phyloP scores from a whole-genome alignment of 495 filamentous ascomycete genomes.

The Trichoderma virens region DNA sequence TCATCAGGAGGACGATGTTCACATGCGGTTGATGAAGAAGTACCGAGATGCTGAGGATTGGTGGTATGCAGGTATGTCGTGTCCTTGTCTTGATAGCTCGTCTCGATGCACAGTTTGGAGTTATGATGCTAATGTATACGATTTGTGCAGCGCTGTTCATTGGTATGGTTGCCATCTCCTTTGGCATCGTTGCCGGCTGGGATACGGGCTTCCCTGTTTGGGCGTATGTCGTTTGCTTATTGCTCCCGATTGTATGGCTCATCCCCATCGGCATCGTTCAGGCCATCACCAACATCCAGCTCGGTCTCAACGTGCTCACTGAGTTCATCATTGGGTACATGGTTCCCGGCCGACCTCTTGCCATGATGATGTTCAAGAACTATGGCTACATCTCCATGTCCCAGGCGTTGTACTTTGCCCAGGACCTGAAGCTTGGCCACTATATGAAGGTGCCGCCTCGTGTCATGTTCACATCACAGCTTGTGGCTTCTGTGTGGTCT shows the following conservation, averaged over 20 bases:
- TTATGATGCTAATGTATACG: neutral
- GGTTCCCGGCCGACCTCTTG: slow-evolving; percentile 55
- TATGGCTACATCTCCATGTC: slow-evolving; percentile 60
- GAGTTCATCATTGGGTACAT: slow-evolving; percentile 67
- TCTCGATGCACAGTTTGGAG: neutral
- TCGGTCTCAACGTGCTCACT: slow-evolving; percentile 59
- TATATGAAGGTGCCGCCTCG: slow-evolving; percentile 65
- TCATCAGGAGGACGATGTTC: slow-evolving; percentile 58
- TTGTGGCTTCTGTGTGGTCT: slow-evolving; percentile 54
- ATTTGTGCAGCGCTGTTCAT: slow-evolving; percentile 15
- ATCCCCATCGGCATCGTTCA: slow-evolving; percentile 53
- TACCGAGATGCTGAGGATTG: slow-evolving; percentile 48
- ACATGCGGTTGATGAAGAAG: slow-evolving; percentile 54
- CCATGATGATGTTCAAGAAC: slow-evolving; percentile 69
- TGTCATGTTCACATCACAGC: slow-evolving; percentile 58
- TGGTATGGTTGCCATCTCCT: slow-evolving; percentile 40
- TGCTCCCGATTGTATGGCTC: slow-evolving; percentile 45
- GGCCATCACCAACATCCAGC: slow-evolving; percentile 58
- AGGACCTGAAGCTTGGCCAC: slow-evolving; percentile 54
- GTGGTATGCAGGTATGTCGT: slow-evolving; percentile 38
- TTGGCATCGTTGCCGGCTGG: slow-evolving; percentile 54
- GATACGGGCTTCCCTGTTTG: slow-evolving; percentile 56
- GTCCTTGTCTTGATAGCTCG: slow-evolving; percentile 22
- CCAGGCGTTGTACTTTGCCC: slow-evolving; percentile 23
- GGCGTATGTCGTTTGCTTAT: slow-evolving; percentile 55